Percentiles rank a stretch among this genome's conserved stretches.
Evolutionary conservation across 106 monocot species (phyloP).

Genomic region (Allium cepa): DNA sequence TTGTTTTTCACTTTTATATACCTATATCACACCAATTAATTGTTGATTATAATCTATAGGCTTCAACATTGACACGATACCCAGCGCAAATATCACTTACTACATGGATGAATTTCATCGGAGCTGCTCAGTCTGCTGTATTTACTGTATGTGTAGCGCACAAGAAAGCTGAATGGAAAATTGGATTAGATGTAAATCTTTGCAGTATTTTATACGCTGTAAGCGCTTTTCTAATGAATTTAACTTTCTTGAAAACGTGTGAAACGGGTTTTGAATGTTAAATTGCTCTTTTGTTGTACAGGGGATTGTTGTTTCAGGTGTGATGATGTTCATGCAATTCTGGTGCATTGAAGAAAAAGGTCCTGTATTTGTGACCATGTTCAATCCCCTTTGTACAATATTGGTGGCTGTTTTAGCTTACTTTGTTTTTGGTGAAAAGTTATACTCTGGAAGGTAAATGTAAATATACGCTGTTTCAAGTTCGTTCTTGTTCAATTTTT

Average conservation of each 20-base stretch:
- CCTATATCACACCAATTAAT: too few relatives aligned
- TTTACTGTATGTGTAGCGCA: conserved; percentile 57
- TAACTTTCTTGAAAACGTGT: too few relatives aligned
- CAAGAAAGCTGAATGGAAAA: conserved; percentile 50
- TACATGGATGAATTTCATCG: conserved; percentile 78
- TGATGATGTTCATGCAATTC: conserved; percentile 65
- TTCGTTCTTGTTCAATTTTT: neutral
- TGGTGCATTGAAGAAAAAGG: conserved; percentile 85
- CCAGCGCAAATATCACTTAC: conserved; percentile 90
- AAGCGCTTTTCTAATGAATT: conserved; percentile 8
- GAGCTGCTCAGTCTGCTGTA: conserved; percentile 65
- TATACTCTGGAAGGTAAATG: conserved; percentile 71
- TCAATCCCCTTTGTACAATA: conserved; percentile 71
- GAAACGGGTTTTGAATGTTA: too few relatives aligned
- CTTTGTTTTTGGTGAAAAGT: conserved; percentile 64
- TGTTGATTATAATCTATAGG: conserved; percentile 23
- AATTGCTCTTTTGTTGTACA: conserved; percentile 9
- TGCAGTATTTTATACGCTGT: conserved; percentile 76
- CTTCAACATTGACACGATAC: conserved; percentile 62
- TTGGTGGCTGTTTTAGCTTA: conserved; percentile 74
- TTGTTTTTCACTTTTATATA: neutral
- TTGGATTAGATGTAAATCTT: conserved; percentile 63
- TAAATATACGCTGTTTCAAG: neutral
- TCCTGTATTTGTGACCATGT: conserved; percentile 94
- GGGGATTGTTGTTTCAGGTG: conserved; percentile 62